Conservation (phyloP, 352 stramenopile species). For the Pythium phragmitis region DNA sequence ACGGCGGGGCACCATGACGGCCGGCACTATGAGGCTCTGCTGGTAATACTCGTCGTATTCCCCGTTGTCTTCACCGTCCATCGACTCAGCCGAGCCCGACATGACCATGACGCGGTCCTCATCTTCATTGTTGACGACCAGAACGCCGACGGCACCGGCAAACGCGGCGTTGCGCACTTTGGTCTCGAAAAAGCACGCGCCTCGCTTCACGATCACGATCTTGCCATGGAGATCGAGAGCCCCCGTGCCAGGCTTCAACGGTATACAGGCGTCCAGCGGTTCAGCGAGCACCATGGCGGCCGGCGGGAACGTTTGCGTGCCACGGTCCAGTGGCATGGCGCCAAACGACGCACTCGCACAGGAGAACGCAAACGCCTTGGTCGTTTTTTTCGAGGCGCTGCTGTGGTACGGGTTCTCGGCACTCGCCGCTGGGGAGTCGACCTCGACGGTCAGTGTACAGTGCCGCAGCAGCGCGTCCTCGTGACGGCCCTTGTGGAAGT, state of each 20-base stretch:
- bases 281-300: conserved; percentile 47
- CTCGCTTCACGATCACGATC: conserved; percentile 50
- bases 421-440: conserved; percentile 15
- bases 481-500: conserved; percentile 17
- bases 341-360: conserved; percentile 67
- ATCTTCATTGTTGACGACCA: conserved; percentile 69
- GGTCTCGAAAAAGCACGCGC: conserved; percentile 71
- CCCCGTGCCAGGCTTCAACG: conserved; percentile 31
- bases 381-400: not conserved
- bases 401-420: conserved; percentile 21
- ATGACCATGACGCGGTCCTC: conserved; percentile 78
- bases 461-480: conserved; percentile 33
- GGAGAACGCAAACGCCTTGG: conserved; percentile 34
- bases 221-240: conserved; percentile 32
- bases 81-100: conserved; percentile 37
- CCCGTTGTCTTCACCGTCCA: conserved; percentile 3
- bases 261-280: conserved; percentile 52
- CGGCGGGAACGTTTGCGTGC: conserved; percentile 25
- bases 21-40: conserved; percentile 38
- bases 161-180: conserved; percentile 58
- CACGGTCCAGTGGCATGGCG: conserved; percentile 31
- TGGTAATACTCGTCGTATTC: conserved; percentile 17
- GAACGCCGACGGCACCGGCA: conserved; percentile 47
- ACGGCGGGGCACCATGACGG: conserved; percentile 64
- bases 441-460: conserved; percentile 36